phyloP scores from a whole-genome alignment of 805 yeast genomes.

The Lipomyces sp. region DNA sequence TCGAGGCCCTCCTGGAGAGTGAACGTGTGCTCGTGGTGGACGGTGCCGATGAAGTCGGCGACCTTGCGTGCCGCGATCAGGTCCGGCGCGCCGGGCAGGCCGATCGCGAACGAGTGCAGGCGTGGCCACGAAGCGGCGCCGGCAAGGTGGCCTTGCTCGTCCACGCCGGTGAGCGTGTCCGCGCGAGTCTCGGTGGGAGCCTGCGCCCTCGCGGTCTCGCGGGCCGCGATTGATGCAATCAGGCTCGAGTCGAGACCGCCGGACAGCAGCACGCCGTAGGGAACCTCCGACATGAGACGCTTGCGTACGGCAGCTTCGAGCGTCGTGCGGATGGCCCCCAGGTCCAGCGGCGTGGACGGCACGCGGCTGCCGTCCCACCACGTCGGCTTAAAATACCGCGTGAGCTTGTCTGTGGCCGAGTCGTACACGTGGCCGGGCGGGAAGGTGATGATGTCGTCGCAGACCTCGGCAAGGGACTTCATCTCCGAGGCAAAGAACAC shows the following conservation, averaged over 20 bases:
- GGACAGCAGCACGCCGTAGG: slow-evolving; percentile 93
- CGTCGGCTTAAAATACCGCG: slow-evolving; percentile 84
- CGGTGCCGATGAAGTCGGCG: slow-evolving; percentile 91
- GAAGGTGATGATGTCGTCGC: slow-evolving; percentile 89
- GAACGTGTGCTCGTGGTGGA: slow-evolving; percentile 97
- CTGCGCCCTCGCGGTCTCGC: slow-evolving; percentile 80
- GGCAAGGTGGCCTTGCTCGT: slow-evolving; percentile 78
- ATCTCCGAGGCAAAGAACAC: slow-evolving; percentile 91
- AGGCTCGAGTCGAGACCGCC: slow-evolving; percentile 97
- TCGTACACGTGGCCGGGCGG: slow-evolving; percentile 99
- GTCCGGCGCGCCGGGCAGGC: slow-evolving; percentile 97
- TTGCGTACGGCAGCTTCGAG: slow-evolving; percentile 95
- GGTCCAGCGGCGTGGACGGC: slow-evolving; percentile 76
- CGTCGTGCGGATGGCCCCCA: slow-evolving; percentile 64
- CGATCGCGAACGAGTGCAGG: slow-evolving; percentile 94
- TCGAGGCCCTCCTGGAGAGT: slow-evolving; percentile 96
- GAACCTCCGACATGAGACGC: slow-evolving; percentile 99
- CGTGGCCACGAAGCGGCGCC: slow-evolving; percentile 58
- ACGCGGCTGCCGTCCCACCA: slow-evolving; percentile 87
- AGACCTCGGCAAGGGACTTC: slow-evolving; percentile 89
- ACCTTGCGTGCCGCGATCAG: slow-evolving; percentile 93
- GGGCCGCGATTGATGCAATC: slow-evolving; percentile 94
- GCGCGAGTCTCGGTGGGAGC: slow-evolving; percentile 45
- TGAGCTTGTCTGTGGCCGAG: slow-evolving; percentile 77
- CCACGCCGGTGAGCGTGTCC: slow-evolving; percentile 81